Base-by-base conservation (phyloP, 2,329 filamentous ascomycete genomes). In the Rhinocladiella similis region DNA sequence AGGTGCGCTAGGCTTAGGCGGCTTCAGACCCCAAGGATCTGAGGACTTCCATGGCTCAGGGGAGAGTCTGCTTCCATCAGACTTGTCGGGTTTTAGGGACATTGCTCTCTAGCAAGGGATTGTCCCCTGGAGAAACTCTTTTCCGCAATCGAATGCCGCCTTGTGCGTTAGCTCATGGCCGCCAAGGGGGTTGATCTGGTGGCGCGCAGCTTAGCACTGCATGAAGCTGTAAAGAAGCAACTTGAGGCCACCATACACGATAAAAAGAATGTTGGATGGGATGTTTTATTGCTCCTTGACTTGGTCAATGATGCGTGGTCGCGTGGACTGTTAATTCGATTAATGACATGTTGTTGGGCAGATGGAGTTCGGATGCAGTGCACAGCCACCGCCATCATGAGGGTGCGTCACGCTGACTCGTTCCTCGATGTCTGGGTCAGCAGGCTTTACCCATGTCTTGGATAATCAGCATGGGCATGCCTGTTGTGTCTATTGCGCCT, bases 1-100 rank as follows among this genome's bases (percentile, higher is more conserved):
- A 2, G 80, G 73, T 27, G 29, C 7, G 6, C 29, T 7, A 33
- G 6, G 29, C 29, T 72, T 70, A 42, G 76, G 71, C 38, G 14
- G 38, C 16, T 42, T 36, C 14, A 57, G 50, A 5, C 56, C 51
- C 63, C 63, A 64, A 36, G 59, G 63, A 52, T 63, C 60, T 33
- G 43, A 50, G 12, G 60, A 47, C 47, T 54, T 58, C 63, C 60
- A 63, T 42, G 55, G 54, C 22, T 54, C 38, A n/a, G 57, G 60
- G 7, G 60, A 60, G 19, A 49, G 42, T 35, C 58, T 42, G 33
- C 50, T 49, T 12, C 57, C 47, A 16, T 50, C 54, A 38, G 27
- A 38, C n/a, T 25, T 33, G 47, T 39, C 38, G 33, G 47, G n/a
- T 20, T 57, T 57, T 25, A 55, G 53, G 7, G 56, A 54, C 59